Base-by-base conservation (phyloP, 1,284 basidiomycete genomes). In the Vanrija humicola region DNA sequence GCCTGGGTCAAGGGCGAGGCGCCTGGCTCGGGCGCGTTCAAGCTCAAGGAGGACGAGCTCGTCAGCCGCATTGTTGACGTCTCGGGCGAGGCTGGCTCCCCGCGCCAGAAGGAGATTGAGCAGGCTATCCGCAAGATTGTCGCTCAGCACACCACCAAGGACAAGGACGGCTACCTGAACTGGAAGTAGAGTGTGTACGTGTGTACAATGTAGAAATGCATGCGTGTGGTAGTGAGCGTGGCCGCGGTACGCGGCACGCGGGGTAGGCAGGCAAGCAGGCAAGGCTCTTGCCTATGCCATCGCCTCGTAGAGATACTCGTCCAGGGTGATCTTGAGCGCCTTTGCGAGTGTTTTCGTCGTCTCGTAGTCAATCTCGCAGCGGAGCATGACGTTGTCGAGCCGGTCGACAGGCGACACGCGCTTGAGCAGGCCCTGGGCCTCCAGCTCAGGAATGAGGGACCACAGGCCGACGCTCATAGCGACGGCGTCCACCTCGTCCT, bases 251-350 rank as follows among this genome's bases (percentile, higher is more conserved):
- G 39, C 10, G 15, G 39, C 15, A 15, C 10, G 16, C 10, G 39
- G 14, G 39, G 2, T 16, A 40, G 15, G 10, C 18, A 40, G 39
- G 7, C n/a, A n/a, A n/a, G n/a, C n/a, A n/a, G n/a, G n/a, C n/a
- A n/a, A n/a, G n/a, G 10, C 15, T 16, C 10, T 10, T 16, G n/a
- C 40, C 40, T 50, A 69, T 51, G 56, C 57, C 2, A 48, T 52
- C 23, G 72, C 66, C 56, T 90, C 88, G 83, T 87, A 91, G 61
- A 91, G 73, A 48, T 89, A 72, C 63, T 90, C 88, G 61, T 84
- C 81, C 46, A 91, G 65, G 0, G 82, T 78, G 23, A 91, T 78
- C 6, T 80, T 80, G 38, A 91, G 67, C 29, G 86, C 83, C 54
- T 82, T 82, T 8, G 87, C 85, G 6, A 91, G 69, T 6, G 69